phyloP scores from a whole-genome alignment of 2,329 filamentous ascomycete genomes.

The Aspergillus alliaceus region DNA sequence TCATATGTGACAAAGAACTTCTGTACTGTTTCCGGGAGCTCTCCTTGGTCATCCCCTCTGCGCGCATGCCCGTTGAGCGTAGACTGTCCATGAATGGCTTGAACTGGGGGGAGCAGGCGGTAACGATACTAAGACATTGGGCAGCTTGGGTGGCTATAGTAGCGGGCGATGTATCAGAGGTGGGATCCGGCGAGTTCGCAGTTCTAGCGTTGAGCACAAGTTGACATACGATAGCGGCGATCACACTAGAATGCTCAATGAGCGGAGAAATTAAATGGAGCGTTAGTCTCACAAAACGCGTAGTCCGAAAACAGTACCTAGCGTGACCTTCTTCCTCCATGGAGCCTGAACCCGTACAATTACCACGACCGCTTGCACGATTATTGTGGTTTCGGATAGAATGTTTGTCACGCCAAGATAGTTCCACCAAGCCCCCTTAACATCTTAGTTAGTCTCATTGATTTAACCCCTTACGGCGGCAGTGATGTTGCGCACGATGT shows the following conservation, averaged over 20 bases:
- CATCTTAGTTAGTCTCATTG: too few relatives aligned
- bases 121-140: slow-evolving; percentile 29
- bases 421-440: slow-evolving; percentile 28
- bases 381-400: slow-evolving; percentile 23
- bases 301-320: slow-evolving; percentile 21
- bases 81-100: slow-evolving; percentile 32
- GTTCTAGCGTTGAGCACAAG: slow-evolving; percentile 20
- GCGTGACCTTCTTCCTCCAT: slow-evolving; percentile 15
- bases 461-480: not conserved
- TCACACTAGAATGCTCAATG: too few relatives aligned
- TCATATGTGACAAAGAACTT: too few relatives aligned
- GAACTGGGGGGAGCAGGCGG: slow-evolving; percentile 31
- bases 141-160: slow-evolving; percentile 17
- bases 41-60: slow-evolving; percentile 15
- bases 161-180: slow-evolving; percentile 23
- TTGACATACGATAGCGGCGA: slow-evolving; percentile 24
- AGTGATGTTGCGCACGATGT: slow-evolving; percentile 14
- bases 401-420: slow-evolving; percentile 28
- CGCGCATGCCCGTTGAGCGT: slow-evolving; percentile 28
- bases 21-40: too few relatives aligned
- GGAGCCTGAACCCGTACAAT: slow-evolving; percentile 24
- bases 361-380: slow-evolving; percentile 23
- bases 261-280: too few relatives aligned
- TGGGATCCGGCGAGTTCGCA: slow-evolving; percentile 13
- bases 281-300: slow-evolving; percentile 24